Base-by-base conservation (phyloP, 768 basidiomycete genomes). In the Lactarius indigo region DNA sequence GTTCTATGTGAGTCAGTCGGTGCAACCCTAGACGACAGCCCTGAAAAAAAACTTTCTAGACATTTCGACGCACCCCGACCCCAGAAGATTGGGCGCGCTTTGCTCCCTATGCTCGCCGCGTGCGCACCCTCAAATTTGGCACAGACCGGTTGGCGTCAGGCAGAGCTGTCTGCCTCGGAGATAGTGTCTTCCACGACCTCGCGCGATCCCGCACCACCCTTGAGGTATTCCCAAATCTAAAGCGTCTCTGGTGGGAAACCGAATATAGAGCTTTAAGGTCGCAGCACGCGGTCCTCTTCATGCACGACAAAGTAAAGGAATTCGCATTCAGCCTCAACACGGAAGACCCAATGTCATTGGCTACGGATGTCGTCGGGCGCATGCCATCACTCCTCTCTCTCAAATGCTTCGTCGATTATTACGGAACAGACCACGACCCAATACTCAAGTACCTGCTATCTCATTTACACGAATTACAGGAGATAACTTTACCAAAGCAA, bases 241-340 rank as follows among this genome's bases (percentile, higher is more conserved):
- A 62, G 9, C 33, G 42, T 28, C 62, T 70, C 5, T 57, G 54
- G 28, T 70, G 70, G 70, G 42, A 59, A 3, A 39, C 52, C 18
- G 12, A 20, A 17, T 18, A 42, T 23, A 33, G 12, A 20, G n/a
- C 23, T 9, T 26, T 31, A 15, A 37, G 17, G 2, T 30, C 61
- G 54, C 55, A 50, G 6, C n/a, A 60, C 41, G 66, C 58, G 1
- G 35, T 64, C 33, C 57, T 69, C 52, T 70, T 70, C 42, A 70
- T 70, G 70, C 70, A 70, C 56, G 70, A 70, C 61, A 61, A 63
- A 63, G 42, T 70, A 5, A 57, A 57, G 20, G 68, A 70, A 50
- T 66, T 66, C 61, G 26, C 52, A 26, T 65, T 69, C 28, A 28
- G 42, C 5, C 18, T 60, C n/a, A 41, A 31, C 10, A 39, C 31